A percentile compares a stretch with the other conserved stretches of the same genome.
Evolutionary conservation across 1,284 basidiomycete species (phyloP).

Genomic region (Sanghuangporus sanghuang): DNA sequence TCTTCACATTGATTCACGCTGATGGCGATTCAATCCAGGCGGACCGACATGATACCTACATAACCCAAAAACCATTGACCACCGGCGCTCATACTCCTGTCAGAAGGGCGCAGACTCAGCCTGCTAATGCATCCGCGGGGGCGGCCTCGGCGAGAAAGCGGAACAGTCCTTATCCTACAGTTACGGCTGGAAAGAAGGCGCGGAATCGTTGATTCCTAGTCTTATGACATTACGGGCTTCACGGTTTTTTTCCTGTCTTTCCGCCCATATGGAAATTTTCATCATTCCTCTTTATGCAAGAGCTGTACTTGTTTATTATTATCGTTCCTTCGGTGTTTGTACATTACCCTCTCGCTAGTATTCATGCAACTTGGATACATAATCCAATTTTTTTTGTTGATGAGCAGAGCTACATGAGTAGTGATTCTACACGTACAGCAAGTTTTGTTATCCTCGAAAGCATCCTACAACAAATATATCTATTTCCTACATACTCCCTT

Average conservation of each 20-base stretch:
- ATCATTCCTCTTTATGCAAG: too few species aligned
- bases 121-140: not conserved
- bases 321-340: too few species aligned
- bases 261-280: too few species aligned
- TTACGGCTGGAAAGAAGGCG: conserved; percentile 7
- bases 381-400: too few species aligned
- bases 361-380: too few species aligned
- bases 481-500: not conserved
- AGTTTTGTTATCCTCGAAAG: not conserved
- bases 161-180: conserved; percentile 13
- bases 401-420: too few species aligned
- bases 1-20: not conserved
- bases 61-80: not conserved
- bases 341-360: too few species aligned
- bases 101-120: conserved; percentile 8
- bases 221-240: too few species aligned
- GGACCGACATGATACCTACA: conserved; percentile 4
- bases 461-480: not conserved
- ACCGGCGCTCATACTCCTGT: not conserved
- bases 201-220: conserved; percentile 1
- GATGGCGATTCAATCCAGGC: not conserved
- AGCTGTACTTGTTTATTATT: too few species aligned
- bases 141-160: conserved; percentile 12
- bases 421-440: not conserved
- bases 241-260: too few species aligned